Conservation (phyloP, 225 moss, liverwort and hornwort genomes). For the Ulota crispa region DNA sequence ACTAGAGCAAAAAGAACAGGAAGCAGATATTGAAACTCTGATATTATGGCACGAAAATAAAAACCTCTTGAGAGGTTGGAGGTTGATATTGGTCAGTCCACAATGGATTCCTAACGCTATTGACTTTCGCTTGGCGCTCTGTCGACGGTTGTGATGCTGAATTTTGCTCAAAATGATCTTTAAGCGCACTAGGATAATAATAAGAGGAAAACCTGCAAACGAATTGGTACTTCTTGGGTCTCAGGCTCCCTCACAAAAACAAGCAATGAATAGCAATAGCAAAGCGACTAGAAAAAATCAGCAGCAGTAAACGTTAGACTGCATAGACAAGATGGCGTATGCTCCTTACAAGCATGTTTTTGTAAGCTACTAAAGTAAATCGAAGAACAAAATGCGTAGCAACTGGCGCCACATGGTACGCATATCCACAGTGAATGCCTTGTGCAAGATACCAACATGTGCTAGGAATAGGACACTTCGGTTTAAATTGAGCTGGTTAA, state of each 20-base stretch:
- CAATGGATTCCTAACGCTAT: constrained; percentile 51
- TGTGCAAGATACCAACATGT: neutral
- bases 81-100: constrained; percentile 92
- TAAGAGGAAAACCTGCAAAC: constrained; percentile 65
- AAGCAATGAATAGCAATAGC: neutral
- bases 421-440: neutral
- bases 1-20: constrained; percentile 9
- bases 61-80: constrained; percentile 69
- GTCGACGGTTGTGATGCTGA: constrained; percentile 19
- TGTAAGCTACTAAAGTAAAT: neutral
- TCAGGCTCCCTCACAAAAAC: constrained; percentile 14
- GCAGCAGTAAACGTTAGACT: neutral
- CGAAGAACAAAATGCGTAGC: neutral
- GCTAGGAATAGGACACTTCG: neutral
- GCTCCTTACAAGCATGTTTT: neutral
- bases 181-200: constrained; percentile 38
- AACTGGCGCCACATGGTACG: neutral
- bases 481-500: neutral
- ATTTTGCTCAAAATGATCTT: constrained; percentile 29
- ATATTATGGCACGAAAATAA: constrained; percentile 15
- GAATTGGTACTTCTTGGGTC: neutral
- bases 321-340: neutral
- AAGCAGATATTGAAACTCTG: constrained; percentile 21
- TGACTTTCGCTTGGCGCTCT: constrained; percentile 40
- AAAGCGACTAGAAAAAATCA: neutral